Evolutionary conservation across 2,329 filamentous ascomycete species (phyloP).

Genomic region (Pseudogymnoascus sp.): DNA sequence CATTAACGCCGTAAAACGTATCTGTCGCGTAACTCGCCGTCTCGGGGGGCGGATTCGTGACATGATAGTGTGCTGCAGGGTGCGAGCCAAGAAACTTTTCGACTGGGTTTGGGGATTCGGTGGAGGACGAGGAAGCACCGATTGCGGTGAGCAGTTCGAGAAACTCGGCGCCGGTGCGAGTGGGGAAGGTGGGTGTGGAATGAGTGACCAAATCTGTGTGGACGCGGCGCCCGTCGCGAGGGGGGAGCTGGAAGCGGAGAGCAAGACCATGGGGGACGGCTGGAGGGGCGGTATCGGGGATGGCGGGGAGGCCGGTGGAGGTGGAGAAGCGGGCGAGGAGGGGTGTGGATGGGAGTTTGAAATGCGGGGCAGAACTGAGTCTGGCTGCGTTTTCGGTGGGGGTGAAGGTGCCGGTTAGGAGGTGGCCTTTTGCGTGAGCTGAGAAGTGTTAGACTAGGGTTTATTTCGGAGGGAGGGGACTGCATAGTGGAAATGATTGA

Average conservation of each 20-base stretch:
- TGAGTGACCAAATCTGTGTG: constrained; percentile 51
- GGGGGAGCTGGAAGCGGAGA: constrained; percentile 37
- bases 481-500: not conserved
- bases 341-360: constrained; percentile 36
- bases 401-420: constrained; percentile 44
- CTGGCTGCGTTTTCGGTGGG: constrained; percentile 35
- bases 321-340: constrained; percentile 42
- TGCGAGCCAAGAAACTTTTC: constrained; percentile 36
- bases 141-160: constrained; percentile 39
- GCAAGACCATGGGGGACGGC: constrained; percentile 41
- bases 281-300: constrained; percentile 40
- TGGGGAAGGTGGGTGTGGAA: constrained; percentile 43
- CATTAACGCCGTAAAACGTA: constrained; percentile 40
- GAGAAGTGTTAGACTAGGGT: constrained; percentile 5
- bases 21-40: constrained; percentile 41
- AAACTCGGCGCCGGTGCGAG: constrained; percentile 43
- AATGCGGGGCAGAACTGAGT: constrained; percentile 41
- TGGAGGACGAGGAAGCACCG: constrained; percentile 22
- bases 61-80: constrained; percentile 39
- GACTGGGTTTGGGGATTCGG: constrained; percentile 22
- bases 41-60: constrained; percentile 40
- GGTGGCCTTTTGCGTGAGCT: constrained; percentile 47
- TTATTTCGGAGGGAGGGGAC: not conserved
- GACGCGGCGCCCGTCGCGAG: constrained; percentile 29
- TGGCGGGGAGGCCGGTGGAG: constrained; percentile 40